Conservation (phyloP, 306 rosid species). For the Sesbania bispinosa region DNA sequence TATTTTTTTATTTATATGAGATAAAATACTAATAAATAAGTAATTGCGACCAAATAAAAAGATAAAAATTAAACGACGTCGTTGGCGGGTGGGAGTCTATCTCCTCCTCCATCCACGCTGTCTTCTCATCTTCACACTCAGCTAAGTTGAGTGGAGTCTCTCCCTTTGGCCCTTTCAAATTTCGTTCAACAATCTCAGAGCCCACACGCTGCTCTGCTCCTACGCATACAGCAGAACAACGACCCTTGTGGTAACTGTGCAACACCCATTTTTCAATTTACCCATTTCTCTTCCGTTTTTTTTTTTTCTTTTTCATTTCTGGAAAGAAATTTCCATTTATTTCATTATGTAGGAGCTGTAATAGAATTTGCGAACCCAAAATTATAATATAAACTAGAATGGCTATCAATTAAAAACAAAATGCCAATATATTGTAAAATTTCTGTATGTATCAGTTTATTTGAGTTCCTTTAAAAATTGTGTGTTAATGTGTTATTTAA, state of each 20-base stretch:
- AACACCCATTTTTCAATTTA: background rate
- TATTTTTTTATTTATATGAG: too few species aligned
- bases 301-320: too few species aligned
- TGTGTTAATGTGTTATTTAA: background rate
- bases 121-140: background rate
- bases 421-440: background rate
- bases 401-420: background rate
- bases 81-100: background rate
- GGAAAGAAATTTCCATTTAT: background rate
- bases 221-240: background rate
- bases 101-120: background rate
- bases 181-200: background rate
- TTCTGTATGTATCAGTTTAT: background rate
- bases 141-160: background rate
- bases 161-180: background rate
- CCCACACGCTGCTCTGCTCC: background rate
- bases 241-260: background rate
- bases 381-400: background rate
- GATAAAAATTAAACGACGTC: background rate
- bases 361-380: background rate
- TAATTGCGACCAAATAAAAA: too few species aligned
- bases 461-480: background rate
- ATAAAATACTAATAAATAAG: too few species aligned
- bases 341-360: background rate
- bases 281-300: background rate